These are phyloP conservation scores for Cutaneotrichosporon mucoides DNA, from an alignment of 1,284 basidiomycete species.

Conservation along the genomic window DNA sequence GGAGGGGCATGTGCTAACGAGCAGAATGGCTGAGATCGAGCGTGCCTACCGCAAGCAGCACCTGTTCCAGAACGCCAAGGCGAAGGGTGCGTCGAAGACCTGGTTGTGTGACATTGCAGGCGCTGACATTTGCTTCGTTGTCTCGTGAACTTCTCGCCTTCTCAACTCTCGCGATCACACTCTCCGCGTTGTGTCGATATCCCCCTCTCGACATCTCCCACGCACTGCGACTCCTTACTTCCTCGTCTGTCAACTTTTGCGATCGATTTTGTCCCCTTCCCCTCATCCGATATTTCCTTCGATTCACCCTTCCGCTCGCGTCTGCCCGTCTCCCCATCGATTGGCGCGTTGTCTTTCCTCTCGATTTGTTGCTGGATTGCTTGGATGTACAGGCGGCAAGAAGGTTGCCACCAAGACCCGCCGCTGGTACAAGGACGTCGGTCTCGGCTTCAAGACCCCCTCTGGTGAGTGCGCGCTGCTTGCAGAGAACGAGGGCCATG, in stretches of 20 bases:
- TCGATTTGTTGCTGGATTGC: not conserved
- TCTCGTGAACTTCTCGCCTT: not conserved
- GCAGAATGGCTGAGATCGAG: conserved; percentile 13
- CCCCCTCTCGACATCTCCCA: not conserved
- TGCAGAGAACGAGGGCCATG: too few relatives aligned
- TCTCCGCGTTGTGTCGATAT: not conserved
- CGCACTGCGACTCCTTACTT: not conserved
- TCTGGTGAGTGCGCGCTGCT: conserved; percentile 31
- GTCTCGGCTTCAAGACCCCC: conserved; percentile 95
- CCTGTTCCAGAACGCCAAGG: conserved; percentile 97
- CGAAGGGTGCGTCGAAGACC: conserved; percentile 65
- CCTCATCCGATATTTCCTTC: too few relatives aligned
- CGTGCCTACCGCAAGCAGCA: conserved; percentile 83
- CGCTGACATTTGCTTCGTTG: conserved; percentile 1
- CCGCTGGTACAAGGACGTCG: conserved; percentile 99
- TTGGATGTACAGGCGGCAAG: conserved; percentile 61
- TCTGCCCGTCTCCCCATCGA: not conserved
- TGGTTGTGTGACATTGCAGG: not conserved
- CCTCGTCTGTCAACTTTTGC: conserved; percentile 6
- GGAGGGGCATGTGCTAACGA: not conserved
- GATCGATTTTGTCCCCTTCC: too few relatives aligned
- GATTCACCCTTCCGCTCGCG: not conserved
- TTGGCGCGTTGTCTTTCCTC: not conserved
- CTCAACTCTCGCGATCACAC: not conserved
- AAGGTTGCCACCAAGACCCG: conserved; percentile 90